Percentiles rank a stretch among this genome's conserved stretches.
phyloP scores from a whole-genome alignment of 2,329 filamentous ascomycete genomes.

The Periconia digitata region DNA sequence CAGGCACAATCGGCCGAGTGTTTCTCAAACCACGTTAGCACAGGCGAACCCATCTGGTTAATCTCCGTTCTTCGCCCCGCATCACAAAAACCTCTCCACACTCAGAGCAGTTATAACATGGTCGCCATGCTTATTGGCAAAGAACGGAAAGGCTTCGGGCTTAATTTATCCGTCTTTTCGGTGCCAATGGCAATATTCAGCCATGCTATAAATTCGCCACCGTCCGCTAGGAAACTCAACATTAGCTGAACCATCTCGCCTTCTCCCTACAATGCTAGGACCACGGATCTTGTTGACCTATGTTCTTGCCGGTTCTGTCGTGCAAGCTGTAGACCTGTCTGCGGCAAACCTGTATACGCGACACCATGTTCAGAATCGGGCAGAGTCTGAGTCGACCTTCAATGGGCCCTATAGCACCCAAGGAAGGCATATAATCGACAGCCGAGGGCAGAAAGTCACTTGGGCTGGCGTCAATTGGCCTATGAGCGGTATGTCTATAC shows the following conservation, averaged over 20 bases:
- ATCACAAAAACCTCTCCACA: slow-evolving; percentile 2
- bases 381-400: slow-evolving; percentile 25
- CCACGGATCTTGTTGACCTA: slow-evolving; percentile 19
- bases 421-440: slow-evolving; percentile 45
- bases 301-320: slow-evolving; percentile 18
- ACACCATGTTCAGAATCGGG: slow-evolving; percentile 20
- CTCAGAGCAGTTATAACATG: slow-evolving; percentile 5
- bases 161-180: slow-evolving; percentile 24
- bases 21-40: slow-evolving; percentile 1
- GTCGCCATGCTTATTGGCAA: background rate
- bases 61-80: slow-evolving; percentile 3
- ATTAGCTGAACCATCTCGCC: background rate
- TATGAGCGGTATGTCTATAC: slow-evolving; percentile 32
- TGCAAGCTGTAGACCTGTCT: slow-evolving; percentile 19
- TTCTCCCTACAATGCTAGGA: slow-evolving; percentile 18
- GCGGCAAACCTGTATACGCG: slow-evolving; percentile 18
- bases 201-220: slow-evolving; percentile 9
- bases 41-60: background rate
- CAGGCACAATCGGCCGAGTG: background rate
- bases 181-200: slow-evolving; percentile 10
- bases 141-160: slow-evolving; percentile 20
- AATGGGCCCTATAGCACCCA: slow-evolving; percentile 40
- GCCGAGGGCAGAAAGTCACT: slow-evolving; percentile 51
- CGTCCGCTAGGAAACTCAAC: background rate
- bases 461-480: slow-evolving; percentile 66